A percentile compares a stretch with the other conserved stretches of the same genome.
Conservation (phyloP, 345 rosid species). For the Lenwebbia sp. region DNA sequence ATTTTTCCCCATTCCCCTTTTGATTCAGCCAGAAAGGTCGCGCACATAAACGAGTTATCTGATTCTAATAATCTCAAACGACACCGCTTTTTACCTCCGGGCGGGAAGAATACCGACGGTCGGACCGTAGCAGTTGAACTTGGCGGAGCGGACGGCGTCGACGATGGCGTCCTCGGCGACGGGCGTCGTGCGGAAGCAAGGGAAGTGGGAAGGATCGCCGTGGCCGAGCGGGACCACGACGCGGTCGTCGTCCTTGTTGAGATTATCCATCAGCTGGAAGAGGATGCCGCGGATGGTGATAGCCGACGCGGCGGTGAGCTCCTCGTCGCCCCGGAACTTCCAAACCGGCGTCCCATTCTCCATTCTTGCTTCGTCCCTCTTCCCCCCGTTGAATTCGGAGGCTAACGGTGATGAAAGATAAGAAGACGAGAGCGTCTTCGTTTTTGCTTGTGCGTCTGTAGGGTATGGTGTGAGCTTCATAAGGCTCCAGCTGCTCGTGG, state of each 20-base stretch:
- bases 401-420: neutral
- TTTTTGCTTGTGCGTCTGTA: no score
- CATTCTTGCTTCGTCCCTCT: neutral
- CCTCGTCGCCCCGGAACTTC: conserved; percentile 21
- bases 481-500: no score
- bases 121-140: conserved; percentile 37
- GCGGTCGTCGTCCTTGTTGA: conserved; percentile 25
- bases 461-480: no score
- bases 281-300: conserved; percentile 34
- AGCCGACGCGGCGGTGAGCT: conserved; percentile 4
- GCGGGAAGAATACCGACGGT: conserved; percentile 48
- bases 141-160: conserved; percentile 36
- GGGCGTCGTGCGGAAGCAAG: conserved; percentile 39
- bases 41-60: neutral
- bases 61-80: neutral
- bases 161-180: conserved; percentile 50
- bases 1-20: neutral
- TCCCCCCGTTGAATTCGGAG: neutral
- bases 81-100: conserved; percentile 21
- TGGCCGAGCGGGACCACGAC: conserved; percentile 41
- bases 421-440: no score
- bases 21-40: neutral
- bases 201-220: conserved; percentile 67
- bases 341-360: conserved; percentile 6
- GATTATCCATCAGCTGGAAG: conserved; percentile 18